Evolutionary conservation across 768 basidiomycete species (phyloP), one percentile per base, ranked within the genome.

Genomic region (Clathrus columnatus): DNA sequence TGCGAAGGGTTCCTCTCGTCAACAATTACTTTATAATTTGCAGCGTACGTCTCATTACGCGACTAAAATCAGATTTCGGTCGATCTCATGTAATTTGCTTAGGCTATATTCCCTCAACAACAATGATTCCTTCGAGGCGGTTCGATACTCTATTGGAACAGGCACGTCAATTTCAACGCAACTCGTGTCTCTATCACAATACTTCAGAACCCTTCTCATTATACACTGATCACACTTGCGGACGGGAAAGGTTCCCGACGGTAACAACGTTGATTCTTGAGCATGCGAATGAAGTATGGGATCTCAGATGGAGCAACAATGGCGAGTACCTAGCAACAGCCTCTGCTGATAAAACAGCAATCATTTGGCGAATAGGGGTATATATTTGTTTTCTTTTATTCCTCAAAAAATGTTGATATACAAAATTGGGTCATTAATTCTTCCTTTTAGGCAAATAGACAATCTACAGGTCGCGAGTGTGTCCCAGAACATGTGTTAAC

Each of bases 211-310:
- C 80, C 20, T 85, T 87, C 65, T 91, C 92, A n/a, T 71, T 99
- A 48, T 91, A 91, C 64, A 76, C 78, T 48, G 93, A 99, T 67
- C 91, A 95, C 65, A 72, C 79, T 51, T 96, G 94, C 70, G 80
- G 83, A 59, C 79, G 84, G 64, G 78, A 80, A 24, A 79, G 79
- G 41, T 98, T 99, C 71, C 96, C 96, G 6, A 79, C 81, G 45
- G 74, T 85, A 23, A 93, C 89, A 11, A 93, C 91, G 2, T 85
- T 87, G 23, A 84, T 93, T 50, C 72, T 97, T 57, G 89, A 85
- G 27, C 95, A 97, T 68, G 78, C 75, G 10, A 91, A 98, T 65
- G 92, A 99, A 67, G 93, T 99, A 43, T 98, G 95, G 94, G 84
- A 87, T 65, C 69, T 98, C 57, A 87, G 86, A 66, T 99, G 94